Percentiles rank a stretch among this genome's conserved stretches.
Conservation (phyloP, 2,329 filamentous ascomycete genomes). For the Stagonosporopsis tanaceti region DNA sequence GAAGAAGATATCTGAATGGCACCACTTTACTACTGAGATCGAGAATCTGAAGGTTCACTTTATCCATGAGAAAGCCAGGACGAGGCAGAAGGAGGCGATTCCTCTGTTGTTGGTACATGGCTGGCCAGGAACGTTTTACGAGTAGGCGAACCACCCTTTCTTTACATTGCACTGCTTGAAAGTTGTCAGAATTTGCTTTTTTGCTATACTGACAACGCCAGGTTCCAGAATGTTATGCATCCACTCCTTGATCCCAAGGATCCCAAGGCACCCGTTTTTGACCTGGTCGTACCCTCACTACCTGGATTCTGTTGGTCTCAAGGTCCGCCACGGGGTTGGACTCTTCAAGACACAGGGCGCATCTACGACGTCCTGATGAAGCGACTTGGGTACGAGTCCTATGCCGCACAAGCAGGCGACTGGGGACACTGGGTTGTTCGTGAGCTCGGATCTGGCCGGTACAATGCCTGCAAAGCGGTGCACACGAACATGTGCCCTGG, state of each 20-base stretch:
- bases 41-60: constrained; percentile 51
- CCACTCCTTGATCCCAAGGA: constrained; percentile 44
- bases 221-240: constrained; percentile 48
- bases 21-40: constrained; percentile 48
- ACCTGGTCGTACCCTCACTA: constrained; percentile 66
- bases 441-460: constrained; percentile 48
- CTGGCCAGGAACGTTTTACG: constrained; percentile 57
- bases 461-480: constrained; percentile 49
- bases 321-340: constrained; percentile 41
- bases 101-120: constrained; percentile 55
- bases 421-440: constrained; percentile 54
- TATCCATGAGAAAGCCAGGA: constrained; percentile 45
- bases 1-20: constrained; percentile 40
- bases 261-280: constrained; percentile 54
- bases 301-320: constrained; percentile 49
- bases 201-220: not conserved
- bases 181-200: not conserved
- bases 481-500: constrained; percentile 55
- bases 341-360: constrained; percentile 56
- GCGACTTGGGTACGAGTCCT: constrained; percentile 51
- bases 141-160: constrained; percentile 34
- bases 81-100: constrained; percentile 47
- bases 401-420: constrained; percentile 52
- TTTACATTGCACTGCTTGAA: not conserved
- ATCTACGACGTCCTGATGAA: constrained; percentile 38